phyloP scores from a whole-genome alignment of 1,139 yeast genomes.

The Taphrina populina region DNA sequence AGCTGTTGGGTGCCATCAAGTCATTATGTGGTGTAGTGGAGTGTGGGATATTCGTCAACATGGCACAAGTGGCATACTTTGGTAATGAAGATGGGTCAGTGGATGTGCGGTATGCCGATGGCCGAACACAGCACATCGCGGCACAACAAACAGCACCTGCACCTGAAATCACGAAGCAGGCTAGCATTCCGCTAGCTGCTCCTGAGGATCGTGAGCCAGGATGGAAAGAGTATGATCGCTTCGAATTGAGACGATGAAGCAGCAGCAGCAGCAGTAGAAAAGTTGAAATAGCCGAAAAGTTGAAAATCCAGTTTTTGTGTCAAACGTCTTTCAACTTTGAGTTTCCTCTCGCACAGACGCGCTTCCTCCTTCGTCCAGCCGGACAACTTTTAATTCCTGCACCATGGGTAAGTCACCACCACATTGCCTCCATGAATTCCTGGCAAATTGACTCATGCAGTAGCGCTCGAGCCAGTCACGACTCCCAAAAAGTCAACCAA shows the following conservation, averaged over 20 bases:
- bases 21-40: slow-evolving; percentile 90
- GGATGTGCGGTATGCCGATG: slow-evolving; percentile 35
- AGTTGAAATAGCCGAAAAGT: too few relatives aligned
- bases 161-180: background rate
- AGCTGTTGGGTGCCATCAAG: slow-evolving; percentile 55
- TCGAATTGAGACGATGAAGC: slow-evolving; percentile 28
- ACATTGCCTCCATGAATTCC: too few relatives aligned
- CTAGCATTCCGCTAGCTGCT: slow-evolving; percentile 1
- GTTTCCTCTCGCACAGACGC: too few relatives aligned
- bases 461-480: too few relatives aligned
- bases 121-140: slow-evolving; percentile 13
- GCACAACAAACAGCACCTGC: background rate
- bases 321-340: too few relatives aligned
- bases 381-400: too few relatives aligned
- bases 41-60: slow-evolving; percentile 79
- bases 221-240: slow-evolving; percentile 30
- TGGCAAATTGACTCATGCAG: too few relatives aligned
- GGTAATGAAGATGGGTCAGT: slow-evolving; percentile 79
- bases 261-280: too few relatives aligned
- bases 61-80: slow-evolving; percentile 79
- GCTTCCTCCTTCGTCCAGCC: too few relatives aligned
- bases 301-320: too few relatives aligned
- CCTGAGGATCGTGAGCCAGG: slow-evolving; percentile 27
- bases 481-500: background rate
- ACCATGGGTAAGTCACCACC: too few relatives aligned